Base-by-base conservation (phyloP, 495 filamentous ascomycete species). In the Mycothermus thermophilus region DNA sequence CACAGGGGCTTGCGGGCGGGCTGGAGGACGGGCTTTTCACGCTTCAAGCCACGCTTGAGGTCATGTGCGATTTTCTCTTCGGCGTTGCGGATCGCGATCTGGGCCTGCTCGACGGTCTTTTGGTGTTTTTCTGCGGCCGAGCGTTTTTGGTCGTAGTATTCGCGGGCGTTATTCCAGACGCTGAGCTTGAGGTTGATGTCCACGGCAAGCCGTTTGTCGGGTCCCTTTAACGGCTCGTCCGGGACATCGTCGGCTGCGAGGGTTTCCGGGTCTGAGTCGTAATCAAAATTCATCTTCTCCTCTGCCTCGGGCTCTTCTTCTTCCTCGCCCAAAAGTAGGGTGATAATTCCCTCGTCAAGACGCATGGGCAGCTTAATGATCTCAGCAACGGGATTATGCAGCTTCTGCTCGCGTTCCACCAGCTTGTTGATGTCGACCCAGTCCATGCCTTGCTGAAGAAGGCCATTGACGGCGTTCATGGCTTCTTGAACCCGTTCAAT, bases 361-460 rank as follows among this genome's bases (percentile, higher is more conserved):
- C 88, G 93, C 35, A 97, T 60, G 0, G 90, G 90, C 7, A 92
- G 55, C 48, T 84, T 82, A 41, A 97, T 93, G 13, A 83, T 77
- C 42, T 79, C 67, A 5, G 90, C 90, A 13, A 95, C 85, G 0
- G 81, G 74, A 44, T 97, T 97, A 10, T 77, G 65, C 36, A 76
- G 65, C 34, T 60, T 68, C 47, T 92, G 79, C 51, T 96, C 87
- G 47, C 80, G 68, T 47, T 94, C 83, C 29, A 97, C 79, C 43
- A 97, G 63, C 18, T 75, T 77, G 7, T 76, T 84, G 48, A 95
- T 82, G 35, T 93, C 80, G 8, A 79, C 74, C 90, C 90, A 97
- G 45, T 96, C 90, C 88, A 95, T 94, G 5, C 85, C 87, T 48
- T 95, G 85, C 6, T 73, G 73, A 24, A 96, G 71, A 11, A 97